Evolutionary conservation across 768 basidiomycete species (phyloP).

Genomic region (Hemileccinum impolitum): DNA sequence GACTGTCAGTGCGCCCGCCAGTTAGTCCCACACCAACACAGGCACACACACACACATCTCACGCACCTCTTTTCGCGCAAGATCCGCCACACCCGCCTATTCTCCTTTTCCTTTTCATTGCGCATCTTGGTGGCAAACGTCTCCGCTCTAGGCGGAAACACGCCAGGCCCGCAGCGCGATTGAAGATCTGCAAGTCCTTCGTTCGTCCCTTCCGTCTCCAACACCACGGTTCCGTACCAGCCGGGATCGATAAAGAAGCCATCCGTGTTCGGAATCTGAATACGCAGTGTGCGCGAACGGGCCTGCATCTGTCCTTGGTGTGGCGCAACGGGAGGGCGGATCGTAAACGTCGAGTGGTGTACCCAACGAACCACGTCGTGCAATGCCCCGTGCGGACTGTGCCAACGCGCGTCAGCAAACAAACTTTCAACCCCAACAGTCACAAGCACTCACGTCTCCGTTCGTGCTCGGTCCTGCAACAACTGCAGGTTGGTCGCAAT

Average conservation of each 20-base stretch:
- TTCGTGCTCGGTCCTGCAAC: slow-evolving; percentile 70
- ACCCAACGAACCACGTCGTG: slow-evolving; percentile 87
- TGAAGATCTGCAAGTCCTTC: slow-evolving; percentile 79
- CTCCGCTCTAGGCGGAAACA: slow-evolving; percentile 58
- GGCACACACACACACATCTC: neutral
- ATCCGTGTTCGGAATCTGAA: slow-evolving; percentile 54
- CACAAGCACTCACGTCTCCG: slow-evolving; percentile 67
- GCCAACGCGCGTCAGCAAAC: slow-evolving; percentile 5
- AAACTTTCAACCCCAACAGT: neutral
- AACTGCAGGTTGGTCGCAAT: slow-evolving; percentile 71
- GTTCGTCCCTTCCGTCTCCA: slow-evolving; percentile 86
- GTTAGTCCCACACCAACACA: slow-evolving; percentile 47
- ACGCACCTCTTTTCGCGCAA: slow-evolving; percentile 75
- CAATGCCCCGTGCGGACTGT: slow-evolving; percentile 71
- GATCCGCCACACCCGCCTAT: slow-evolving; percentile 63
- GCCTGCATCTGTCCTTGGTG: slow-evolving; percentile 25
- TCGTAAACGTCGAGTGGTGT: slow-evolving; percentile 71
- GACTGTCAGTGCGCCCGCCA: slow-evolving; percentile 32
- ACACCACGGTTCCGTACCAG: slow-evolving; percentile 80
- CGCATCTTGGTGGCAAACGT: slow-evolving; percentile 32
- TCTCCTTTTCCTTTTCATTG: slow-evolving; percentile 40
- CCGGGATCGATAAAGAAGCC: slow-evolving; percentile 65
- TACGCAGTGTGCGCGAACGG: slow-evolving; percentile 25
- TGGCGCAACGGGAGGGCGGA: slow-evolving; percentile 48
- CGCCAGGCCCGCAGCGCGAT: slow-evolving; percentile 63